Conservation (phyloP, 768 basidiomycete species). For the Leccinum rimulosum region DNA sequence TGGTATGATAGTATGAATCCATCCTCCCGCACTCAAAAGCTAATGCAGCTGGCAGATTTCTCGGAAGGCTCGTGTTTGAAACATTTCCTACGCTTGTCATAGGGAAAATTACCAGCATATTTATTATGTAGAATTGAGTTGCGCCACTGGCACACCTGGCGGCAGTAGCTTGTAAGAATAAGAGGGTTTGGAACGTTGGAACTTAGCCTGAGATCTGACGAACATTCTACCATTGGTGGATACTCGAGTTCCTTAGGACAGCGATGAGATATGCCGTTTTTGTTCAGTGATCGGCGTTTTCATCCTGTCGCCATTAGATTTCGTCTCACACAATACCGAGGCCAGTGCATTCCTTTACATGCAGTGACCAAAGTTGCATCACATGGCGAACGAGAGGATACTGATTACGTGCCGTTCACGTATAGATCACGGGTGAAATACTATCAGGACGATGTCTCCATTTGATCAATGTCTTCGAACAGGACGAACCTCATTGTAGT, state of each 20-base stretch:
- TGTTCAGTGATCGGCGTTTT: background rate
- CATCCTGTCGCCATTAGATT: background rate
- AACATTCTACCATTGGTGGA: background rate
- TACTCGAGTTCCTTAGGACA: background rate
- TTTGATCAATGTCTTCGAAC: background rate
- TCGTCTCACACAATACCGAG: background rate
- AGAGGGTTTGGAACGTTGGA: background rate
- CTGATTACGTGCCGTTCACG: too few species aligned
- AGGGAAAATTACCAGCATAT: constrained; percentile 2
- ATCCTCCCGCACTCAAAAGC: background rate
- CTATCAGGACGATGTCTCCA: background rate
- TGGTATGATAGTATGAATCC: constrained; percentile 41
- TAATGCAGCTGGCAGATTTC: constrained; percentile 23
- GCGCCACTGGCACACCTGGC: background rate
- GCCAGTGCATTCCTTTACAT: background rate
- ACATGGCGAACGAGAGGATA: background rate
- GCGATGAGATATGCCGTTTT: background rate
- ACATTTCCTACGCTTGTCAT: constrained; percentile 28
- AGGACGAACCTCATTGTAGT: too few species aligned
- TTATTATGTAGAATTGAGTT: background rate
- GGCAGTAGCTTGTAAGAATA: background rate
- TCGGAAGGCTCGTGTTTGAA: constrained; percentile 29
- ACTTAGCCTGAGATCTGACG: background rate
- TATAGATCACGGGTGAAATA: background rate
- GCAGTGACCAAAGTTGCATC: background rate